Conservation (phyloP, 176 grass and related monocot species). For the Urochloa ruziziensis region DNA sequence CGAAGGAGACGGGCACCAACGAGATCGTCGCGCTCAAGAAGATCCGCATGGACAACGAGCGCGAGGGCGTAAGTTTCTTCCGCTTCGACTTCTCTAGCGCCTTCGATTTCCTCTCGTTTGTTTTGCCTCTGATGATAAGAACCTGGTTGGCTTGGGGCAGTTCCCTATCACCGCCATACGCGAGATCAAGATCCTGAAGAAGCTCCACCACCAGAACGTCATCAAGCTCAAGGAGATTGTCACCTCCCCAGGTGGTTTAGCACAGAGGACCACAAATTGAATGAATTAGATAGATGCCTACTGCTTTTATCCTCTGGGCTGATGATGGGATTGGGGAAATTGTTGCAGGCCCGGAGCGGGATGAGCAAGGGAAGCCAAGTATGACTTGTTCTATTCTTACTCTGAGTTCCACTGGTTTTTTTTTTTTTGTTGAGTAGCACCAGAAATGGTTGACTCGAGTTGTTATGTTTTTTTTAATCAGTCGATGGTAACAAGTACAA, state of each 20-base stretch:
- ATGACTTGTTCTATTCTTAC: neutral
- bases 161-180: conserved; percentile 89
- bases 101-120: neutral
- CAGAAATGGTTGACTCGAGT: neutral
- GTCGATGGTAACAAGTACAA: conserved; percentile 75
- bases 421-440: neutral
- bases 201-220: conserved; percentile 85
- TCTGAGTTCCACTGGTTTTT: conserved; percentile 2
- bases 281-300: neutral
- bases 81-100: neutral
- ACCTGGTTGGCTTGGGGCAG: conserved; percentile 30
- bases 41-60: conserved; percentile 95
- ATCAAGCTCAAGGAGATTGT: conserved; percentile 96
- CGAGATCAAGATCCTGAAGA: conserved; percentile 97
- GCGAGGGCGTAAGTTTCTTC: conserved; percentile 50
- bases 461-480: conserved; percentile 20
- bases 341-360: conserved; percentile 73
- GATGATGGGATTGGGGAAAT: neutral
- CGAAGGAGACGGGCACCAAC: conserved; percentile 70
- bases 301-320: neutral
- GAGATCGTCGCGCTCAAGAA: conserved; percentile 96
- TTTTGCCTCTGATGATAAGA: neutral
- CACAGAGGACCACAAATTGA: too few species aligned
- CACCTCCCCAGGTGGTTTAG: conserved; percentile 64
- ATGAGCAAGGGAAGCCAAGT: conserved; percentile 94